Evolutionary conservation across 2,329 filamentous ascomycete genomes (phyloP), one percentile per base, ranked within the genome.

Genomic region (Penicillium sp.): DNA sequence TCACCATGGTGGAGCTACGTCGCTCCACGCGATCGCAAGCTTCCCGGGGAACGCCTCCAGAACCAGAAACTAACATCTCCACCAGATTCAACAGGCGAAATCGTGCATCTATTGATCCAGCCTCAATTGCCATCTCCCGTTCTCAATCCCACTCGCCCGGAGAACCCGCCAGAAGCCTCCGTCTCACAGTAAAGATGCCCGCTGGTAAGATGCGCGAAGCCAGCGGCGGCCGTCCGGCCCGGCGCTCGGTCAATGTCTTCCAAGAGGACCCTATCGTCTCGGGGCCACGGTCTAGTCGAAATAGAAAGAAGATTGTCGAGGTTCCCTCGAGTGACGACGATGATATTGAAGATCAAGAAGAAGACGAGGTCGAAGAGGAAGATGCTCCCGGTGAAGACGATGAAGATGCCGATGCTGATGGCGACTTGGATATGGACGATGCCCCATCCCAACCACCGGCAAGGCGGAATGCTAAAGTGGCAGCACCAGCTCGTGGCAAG

Each of bases 161-260:
- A 49, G 70, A 75, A 49, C 56, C 61, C 16, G 66, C 66, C 53
- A 73, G 68, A 61, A 75, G 75, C 38, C 73, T 80, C 44, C 73
- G 71, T 56, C 62, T 80, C 49, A 79, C 74, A 6, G 71, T 80
- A 46, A 80, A 76, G 58, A 78, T 79, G 71, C 74, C 77, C 16
- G 71, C 76, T 18, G 77, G 70, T 61, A 79, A 77, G 63, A 64
- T 79, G 49, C 76, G 76, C 29, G 77, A 79, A 59, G 76, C 74
- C 24, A 79, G 73, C 43, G 67, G 66, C 52, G 60, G 60, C 51
- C 60, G 70, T 33, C 58, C 63, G 28, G 57, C 57, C 47, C 63
- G 65, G 51, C 68, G 70, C 47, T 65, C 65, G 29, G 62, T 70
- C 56, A 78, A 79, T 59, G 73, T 75, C 13, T 76, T 79, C 41